Base-by-base conservation (phyloP, 163 green algal species). In the Scenedesmus sp. region DNA sequence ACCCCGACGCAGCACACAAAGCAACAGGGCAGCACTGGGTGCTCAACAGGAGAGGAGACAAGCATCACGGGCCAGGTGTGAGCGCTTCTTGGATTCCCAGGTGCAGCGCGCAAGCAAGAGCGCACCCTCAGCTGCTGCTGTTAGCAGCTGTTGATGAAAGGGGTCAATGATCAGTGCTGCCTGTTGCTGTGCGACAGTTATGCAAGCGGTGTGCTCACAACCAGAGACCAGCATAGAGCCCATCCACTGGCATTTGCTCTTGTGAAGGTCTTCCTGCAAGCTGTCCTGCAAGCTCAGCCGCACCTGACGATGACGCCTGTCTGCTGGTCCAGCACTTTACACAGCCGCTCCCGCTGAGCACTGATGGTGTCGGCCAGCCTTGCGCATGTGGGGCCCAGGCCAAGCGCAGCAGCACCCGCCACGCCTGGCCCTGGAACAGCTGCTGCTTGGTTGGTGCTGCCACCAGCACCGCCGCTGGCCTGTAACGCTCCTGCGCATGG, bases 261-360 rank as follows among this genome's bases (percentile, higher is more conserved):
- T 53, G 72, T 83, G 33, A n/a, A 22, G 12, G 12, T 3, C 15
- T 44, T 49, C 35, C 37, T 30, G 35, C 76, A 83, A 61, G 72
- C 15, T 26, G 33, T 26, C n/a, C 82, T 78, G 82, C 51, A 30
- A 30, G 35, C 40, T 6, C 13, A 13, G 12, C 3, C 83, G 18
- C 83, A 89, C 83, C 42, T 89, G 76, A 35, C 51, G 65, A 89
- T 89, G 1, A 42, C 84, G 5, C 84, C 84, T 37, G 43, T 70
- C 26, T 68, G 9, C 24, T 30, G 43, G 40, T 89, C 84, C 33
- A 89, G 24, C 40, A 83, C 33, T 26, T 81, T 81, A 9, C 20
- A 49, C 49, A 89, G 84, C 37, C 46, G 44, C 44, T 82, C 42
- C 59, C 53, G 26, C 44, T 89, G 84, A 33, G 15, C 37, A 33